A percentile compares a stretch with the other conserved stretches of the same genome.
phyloP scores from a whole-genome alignment of 768 basidiomycete genomes.

The Antrodiella citrinella region DNA sequence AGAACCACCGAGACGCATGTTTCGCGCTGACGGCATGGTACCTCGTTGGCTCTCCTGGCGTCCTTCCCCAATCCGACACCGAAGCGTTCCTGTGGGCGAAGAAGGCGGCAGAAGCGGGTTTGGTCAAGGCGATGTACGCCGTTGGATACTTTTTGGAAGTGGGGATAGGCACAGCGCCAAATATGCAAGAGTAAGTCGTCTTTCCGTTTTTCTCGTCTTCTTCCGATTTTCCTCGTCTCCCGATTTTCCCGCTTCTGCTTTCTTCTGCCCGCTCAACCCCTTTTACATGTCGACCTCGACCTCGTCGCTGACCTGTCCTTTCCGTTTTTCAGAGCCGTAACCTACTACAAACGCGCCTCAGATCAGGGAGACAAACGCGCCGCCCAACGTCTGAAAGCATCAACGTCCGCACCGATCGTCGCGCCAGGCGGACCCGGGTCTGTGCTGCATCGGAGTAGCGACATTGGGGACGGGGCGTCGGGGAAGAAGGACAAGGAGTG shows the following conservation, averaged over 20 bases:
- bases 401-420: constrained; percentile 43
- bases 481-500: constrained; percentile 77
- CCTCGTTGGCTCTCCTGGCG: constrained; percentile 94
- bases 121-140: constrained; percentile 96
- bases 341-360: constrained; percentile 85
- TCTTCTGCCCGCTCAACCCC: too few species aligned
- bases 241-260: too few species aligned
- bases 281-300: too few species aligned
- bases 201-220: too few species aligned
- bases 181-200: constrained; percentile 53
- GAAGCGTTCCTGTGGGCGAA: constrained; percentile 98
- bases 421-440: constrained; percentile 55
- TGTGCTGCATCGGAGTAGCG: constrained; percentile 46
- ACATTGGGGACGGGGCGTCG: constrained; percentile 26
- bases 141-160: constrained; percentile 97
- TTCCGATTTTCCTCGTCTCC: too few species aligned
- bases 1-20: constrained; percentile 93
- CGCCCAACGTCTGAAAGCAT: constrained; percentile 65
- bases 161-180: constrained; percentile 73
- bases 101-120: constrained; percentile 85
- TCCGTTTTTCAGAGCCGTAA: constrained; percentile 42
- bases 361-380: constrained; percentile 94
- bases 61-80: constrained; percentile 96
- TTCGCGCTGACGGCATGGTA: constrained; percentile 99
- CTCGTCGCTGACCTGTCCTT: too few species aligned